Evolutionary conservation across 768 basidiomycete species (phyloP).

Genomic region (Obba rivulosa): DNA sequence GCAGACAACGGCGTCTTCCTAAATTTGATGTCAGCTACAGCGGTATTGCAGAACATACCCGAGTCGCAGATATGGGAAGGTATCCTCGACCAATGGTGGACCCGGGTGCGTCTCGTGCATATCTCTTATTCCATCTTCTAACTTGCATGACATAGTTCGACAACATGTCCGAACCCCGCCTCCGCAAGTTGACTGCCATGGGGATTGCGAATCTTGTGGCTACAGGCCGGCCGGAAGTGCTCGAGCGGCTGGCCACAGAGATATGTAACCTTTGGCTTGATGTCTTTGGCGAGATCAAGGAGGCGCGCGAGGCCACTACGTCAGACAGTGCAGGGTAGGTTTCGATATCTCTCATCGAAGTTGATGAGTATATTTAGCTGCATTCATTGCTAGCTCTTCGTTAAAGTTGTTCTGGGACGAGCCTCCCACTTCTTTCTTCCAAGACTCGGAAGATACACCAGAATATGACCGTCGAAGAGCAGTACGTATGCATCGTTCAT

Average conservation of each 20-base stretch:
- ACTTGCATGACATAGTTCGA: constrained; percentile 58
- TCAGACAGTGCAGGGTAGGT: constrained; percentile 17
- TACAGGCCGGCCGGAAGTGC: constrained; percentile 67
- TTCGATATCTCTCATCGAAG: no score
- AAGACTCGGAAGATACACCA: constrained; percentile 60
- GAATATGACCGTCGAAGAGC: constrained; percentile 73
- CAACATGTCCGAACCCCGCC: constrained; percentile 80
- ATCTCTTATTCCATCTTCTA: background rate
- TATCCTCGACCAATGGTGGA: constrained; percentile 79
- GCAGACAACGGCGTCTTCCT: constrained; percentile 63
- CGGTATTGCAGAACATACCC: constrained; percentile 37
- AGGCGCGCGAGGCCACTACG: constrained; percentile 40
- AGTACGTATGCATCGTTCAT: constrained; percentile 36
- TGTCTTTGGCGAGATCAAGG: constrained; percentile 82
- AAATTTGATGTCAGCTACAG: constrained; percentile 62
- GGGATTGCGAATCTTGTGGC: constrained; percentile 74
- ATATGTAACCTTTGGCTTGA: constrained; percentile 87
- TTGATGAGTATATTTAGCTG: no score
- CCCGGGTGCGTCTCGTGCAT: constrained; percentile 44
- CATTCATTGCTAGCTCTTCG: constrained; percentile 19
- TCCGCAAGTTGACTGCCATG: constrained; percentile 81
- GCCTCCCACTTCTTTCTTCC: constrained; percentile 53
- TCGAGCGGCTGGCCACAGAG: constrained; percentile 66
- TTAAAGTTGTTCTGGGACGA: constrained; percentile 70
- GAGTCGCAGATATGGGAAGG: constrained; percentile 58